These are phyloP conservation scores for Aristolochia contorta DNA, from an alignment of 164 flowering plant species.

Conservation along the genomic window DNA sequence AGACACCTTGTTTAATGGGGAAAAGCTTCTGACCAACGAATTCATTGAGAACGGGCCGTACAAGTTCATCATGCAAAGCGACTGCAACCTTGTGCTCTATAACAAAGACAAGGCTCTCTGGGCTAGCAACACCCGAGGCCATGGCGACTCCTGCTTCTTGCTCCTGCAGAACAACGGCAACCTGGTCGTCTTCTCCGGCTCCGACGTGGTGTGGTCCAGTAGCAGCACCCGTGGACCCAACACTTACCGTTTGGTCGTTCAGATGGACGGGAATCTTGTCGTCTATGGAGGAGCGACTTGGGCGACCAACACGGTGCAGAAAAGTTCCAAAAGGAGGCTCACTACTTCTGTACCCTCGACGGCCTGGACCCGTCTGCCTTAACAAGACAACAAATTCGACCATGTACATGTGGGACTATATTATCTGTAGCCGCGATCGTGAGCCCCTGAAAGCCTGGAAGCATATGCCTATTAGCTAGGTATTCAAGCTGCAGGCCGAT, in stretches of 20 bases:
- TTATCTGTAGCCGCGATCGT: too few species aligned
- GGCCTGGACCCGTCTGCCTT: neutral
- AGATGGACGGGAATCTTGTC: conserved; percentile 23
- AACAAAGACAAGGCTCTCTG: conserved; percentile 15
- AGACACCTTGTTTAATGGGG: conserved; percentile 22
- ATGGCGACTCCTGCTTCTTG: conserved; percentile 14
- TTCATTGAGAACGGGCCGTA: conserved; percentile 26
- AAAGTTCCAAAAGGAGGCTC: conserved; percentile 5
- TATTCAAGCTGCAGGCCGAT: too few species aligned
- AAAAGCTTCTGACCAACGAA: conserved; percentile 17
- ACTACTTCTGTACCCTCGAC: neutral
- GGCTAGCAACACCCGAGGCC: conserved; percentile 14
- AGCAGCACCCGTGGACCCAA: conserved; percentile 15
- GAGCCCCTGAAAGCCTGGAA: too few species aligned
- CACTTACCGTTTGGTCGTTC: conserved; percentile 16
- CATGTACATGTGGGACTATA: too few species aligned
- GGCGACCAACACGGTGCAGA: conserved; percentile 18
- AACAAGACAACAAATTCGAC: neutral
- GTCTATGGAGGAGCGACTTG: conserved; percentile 26
- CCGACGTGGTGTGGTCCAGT: conserved; percentile 23
- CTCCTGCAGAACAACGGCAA: conserved; percentile 26
- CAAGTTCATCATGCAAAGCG: conserved; percentile 24
- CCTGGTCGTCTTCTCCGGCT: conserved; percentile 19
- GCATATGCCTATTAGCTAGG: too few species aligned
- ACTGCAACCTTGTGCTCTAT: conserved; percentile 26